Evolutionary conservation across 2,329 filamentous ascomycete genomes (phyloP), one percentile per base, ranked within the genome.

Genomic region (Fusarium nodosum): DNA sequence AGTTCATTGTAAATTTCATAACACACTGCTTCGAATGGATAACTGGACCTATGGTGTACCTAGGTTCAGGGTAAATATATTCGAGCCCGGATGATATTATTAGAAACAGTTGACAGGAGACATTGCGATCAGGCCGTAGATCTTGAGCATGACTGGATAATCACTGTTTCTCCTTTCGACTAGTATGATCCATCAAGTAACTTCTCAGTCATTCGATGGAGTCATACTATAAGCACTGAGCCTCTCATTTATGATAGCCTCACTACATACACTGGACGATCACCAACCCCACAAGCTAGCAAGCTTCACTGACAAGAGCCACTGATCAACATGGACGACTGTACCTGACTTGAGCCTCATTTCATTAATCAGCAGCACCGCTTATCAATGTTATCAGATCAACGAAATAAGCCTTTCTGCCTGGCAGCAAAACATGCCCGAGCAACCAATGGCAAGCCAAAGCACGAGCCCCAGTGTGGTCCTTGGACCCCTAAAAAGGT

Each of bases 401-500:
- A 60, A 55, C 38, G 34, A 67, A 64, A 55, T 50, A 72, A 60
- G 63, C 69, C 56, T 68, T 68, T 55, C 38, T 39, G 30, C 50
- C 64, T 39, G 44, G 62, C 54, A 66, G 41, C 47, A 20, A 26
- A 48, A 59, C 52, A 59, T 50, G 58, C 28, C 34, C 24, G 52
- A 36, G 36, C 57, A 67, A 33, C 69, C 72, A 74, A 73, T 70
- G 39, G 61, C 42, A 57, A 1, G 34, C 7, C 26, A 41, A 22
- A 34, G 22, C 48, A 31, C 31, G 20, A 53, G 62, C 62, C 63
- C 42, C 60, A 20, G n/a, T 30, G 46, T 57, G 51, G 63, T 34
- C 53, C 54, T 60, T 66, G 70, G 71, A 74, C 71, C 72, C 72
- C 60, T 71, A 71, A 71, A 74, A 66, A 33, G 51, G 62, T 54